A percentile compares a stretch with the other conserved stretches of the same genome.
phyloP scores from a whole-genome alignment of 306 rosid species.

The Crataegus laevigata region DNA sequence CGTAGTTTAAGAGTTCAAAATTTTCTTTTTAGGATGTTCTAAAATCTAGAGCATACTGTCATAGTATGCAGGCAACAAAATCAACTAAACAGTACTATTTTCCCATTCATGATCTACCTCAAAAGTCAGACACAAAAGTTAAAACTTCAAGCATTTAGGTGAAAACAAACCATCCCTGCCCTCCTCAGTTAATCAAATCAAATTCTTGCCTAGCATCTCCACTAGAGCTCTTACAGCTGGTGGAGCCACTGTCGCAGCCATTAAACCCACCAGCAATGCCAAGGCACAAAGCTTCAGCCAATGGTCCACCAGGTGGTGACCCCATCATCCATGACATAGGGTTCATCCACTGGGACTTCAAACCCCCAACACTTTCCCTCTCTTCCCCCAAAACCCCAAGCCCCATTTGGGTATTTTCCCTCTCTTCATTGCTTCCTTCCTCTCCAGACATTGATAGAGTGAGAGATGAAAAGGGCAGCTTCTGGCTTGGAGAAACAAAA shows the following conservation, averaged over 20 bases:
- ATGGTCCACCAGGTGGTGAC: constrained; percentile 31
- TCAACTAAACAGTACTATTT: not conserved
- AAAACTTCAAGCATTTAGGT: not conserved
- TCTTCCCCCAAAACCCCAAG: constrained; percentile 1
- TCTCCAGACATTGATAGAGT: constrained; percentile 20
- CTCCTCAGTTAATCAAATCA: not conserved
- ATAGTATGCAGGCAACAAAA: not conserved
- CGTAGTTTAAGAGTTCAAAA: too few relatives aligned
- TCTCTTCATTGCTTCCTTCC: not conserved
- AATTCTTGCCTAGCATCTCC: not conserved
- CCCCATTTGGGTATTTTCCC: constrained; percentile 7
- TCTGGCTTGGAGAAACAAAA: constrained; percentile 6
- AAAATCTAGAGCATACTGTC: too few relatives aligned
- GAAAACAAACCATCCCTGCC: not conserved
- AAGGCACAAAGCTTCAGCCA: constrained; percentile 38
- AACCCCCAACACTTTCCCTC: constrained; percentile 3
- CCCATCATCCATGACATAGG: constrained; percentile 19
- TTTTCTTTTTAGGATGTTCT: too few relatives aligned
- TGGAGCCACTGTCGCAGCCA: constrained; percentile 7
- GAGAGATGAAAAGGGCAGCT: constrained; percentile 21
- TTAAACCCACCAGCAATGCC: constrained; percentile 12
- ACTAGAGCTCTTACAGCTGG: constrained; percentile 10
- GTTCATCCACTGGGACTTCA: constrained; percentile 22
- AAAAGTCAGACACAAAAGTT: not conserved
- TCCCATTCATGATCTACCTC: not conserved